Base-by-base conservation (phyloP, 768 basidiomycete genomes). In the Leccinellum albellum region DNA sequence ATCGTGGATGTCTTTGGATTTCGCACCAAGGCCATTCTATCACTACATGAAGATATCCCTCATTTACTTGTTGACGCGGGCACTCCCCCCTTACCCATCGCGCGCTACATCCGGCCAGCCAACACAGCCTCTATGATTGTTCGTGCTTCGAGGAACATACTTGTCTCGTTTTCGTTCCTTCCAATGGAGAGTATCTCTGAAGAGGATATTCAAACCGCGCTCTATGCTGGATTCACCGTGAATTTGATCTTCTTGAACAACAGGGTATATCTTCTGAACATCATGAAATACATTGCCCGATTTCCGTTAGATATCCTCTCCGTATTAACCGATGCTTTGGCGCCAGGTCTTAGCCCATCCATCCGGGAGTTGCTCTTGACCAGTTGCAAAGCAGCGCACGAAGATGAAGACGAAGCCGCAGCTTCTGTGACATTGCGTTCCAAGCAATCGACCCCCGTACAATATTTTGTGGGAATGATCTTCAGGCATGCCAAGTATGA, bases 1-100 rank as follows among this genome's bases (percentile, higher is more conserved):
- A 74, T 76, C 23, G 75, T 82, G 21, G 80, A 87, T 65, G 73
- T 85, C 21, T 75, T 76, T 58, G 79, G 78, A 29, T 73, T 76
- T 17, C 69, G 68, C 20, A 70, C 62, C 31, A 61, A 58, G 40
- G 60, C 74, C 4, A 66, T 75, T 42, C 56, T 77, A 7, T 71
- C 77, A 13, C 62, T 74, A 5, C 63, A 73, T 37, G 66, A 74
- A 29, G 76, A 77, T 29, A 64, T 77, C 24, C 74, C 74, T 15
- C 59, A 50, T 13, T 58, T 74, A 49, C 68, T 76, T 21, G 26
- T 55, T 44, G 62, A 67, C 12, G 57, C 64, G 13, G 72, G 69
- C 2, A 61, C 72, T 44, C n/a, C 63, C 4, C 64, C 70, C 1
- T 48, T 54, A 7, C 44, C 61, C 10, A 56, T 61, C 32, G 20